Base-by-base conservation (phyloP, 495 filamentous ascomycete species). In the Daldinia bambusicola region DNA sequence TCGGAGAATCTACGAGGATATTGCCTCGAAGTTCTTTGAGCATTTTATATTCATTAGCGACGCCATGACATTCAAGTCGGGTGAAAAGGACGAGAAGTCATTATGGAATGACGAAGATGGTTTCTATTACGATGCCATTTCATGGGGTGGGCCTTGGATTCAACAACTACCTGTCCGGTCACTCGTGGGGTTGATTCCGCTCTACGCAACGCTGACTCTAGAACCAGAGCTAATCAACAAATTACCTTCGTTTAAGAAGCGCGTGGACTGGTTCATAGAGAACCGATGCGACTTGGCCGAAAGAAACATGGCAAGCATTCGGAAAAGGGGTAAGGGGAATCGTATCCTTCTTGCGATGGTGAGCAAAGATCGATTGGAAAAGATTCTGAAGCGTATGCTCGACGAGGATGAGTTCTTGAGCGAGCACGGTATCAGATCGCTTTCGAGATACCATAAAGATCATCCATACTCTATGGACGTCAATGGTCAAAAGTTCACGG, bases 51-150 rank as follows among this genome's bases (percentile, higher is more conserved):
- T 97, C 74, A 98, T 98, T 77, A 95, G 92, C 77, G 95, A 98
- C 83, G 95, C 95, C 34, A 97, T 98, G 95, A 97, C 94, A 4
- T 97, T 91, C 80, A 88, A 92, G 18, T 85, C 87, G 61, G 93
- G 91, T 6, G 88, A 87, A 48, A 90, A 93, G 77, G 81, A 86
- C 20, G 91, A 93, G 64, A 87, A 91, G 66, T 96, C 93, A 22
- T 82, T 98, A 2, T 98, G 95, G 95, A 97, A 97, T 69, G 93
- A 97, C 13, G 85, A 95, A 63, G 95, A 98, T 71, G 91, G 91
- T 71, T 98, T 98, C 85, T 98, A 98, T 84, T 98, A 98, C 80
- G 95, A 98, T 82, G 94, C 95, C 30, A 98, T 98, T 63, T 94
- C 93, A 7, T 97, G 92, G 85, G 95, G 95, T 37, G 93, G 93